Evolutionary conservation across 2,329 filamentous ascomycete genomes (phyloP), one percentile per base, ranked within the genome.

Genomic region (Talaromyces pinophilus): DNA sequence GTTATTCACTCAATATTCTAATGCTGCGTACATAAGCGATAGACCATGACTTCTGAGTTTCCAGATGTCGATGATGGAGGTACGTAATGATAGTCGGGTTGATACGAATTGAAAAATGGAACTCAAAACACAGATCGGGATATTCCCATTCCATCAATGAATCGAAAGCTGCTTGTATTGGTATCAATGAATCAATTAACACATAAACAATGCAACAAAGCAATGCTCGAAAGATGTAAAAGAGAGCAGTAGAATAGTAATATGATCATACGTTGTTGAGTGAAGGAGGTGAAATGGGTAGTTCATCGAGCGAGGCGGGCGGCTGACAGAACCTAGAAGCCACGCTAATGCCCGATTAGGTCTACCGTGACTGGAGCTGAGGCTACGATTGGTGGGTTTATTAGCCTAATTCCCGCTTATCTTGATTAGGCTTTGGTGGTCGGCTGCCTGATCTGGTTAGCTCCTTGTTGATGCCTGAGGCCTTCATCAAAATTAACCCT

Each of bases 221-320:
- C 5, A 22, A 57, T 33, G n/a, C 30, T 13, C 30, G 17, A 22
- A 22, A 22, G 7, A 33, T n/a, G 2, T 8, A 35, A 35, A n/a
- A 10, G 10, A 55, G 52, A 38, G 54, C 54, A 22, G 54, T 7
- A 25, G 13, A n/a, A 57, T 38, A 57, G 54, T 40, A 25, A 57
- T 22, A 57, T 57, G 54, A 57, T 40, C 54, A 40, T 57, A 57
- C 17, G 54, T 40, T 38, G 54, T 40, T 38, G 33, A 33, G 22
- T 13, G 19, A 25, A 38, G 33, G 30, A 38, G 15, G n/a, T 25
- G 54, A 57, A 57, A 40, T 38, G n/a, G 33, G 54, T 57, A 40
- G 30, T 55, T 22, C 19, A 57, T 57, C 54, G 3, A 35, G 15
- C 30, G 50, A 25, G 17, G 50, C n/a, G 52, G 52, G 30, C 54